These are phyloP conservation scores for Zygoascus flipseniorum DNA, from an alignment of 805 yeast genomes.

Conservation along the genomic window DNA sequence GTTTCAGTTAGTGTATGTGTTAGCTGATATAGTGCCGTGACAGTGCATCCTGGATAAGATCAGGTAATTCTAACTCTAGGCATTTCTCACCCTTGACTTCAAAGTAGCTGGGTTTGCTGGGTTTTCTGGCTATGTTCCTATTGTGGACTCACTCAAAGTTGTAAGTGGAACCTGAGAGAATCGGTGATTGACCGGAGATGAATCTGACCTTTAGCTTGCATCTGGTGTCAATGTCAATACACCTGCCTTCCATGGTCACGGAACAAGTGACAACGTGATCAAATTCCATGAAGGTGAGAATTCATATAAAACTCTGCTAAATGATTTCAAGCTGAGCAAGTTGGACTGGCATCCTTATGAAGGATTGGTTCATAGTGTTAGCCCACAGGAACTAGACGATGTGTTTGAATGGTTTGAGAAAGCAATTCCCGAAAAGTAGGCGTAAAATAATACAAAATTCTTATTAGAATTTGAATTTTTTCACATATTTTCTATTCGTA, in stretches of 20 bases:
- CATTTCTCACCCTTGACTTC: slow-evolving; percentile 22
- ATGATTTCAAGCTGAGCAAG: slow-evolving; percentile 11
- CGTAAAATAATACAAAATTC: background rate
- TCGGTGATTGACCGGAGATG: background rate
- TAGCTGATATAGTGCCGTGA: background rate
- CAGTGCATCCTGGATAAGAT: background rate
- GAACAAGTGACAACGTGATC: slow-evolving; percentile 66
- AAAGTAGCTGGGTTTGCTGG: slow-evolving; percentile 74
- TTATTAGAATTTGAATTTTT: background rate
- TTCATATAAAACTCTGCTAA: slow-evolving; percentile 38
- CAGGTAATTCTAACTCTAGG: slow-evolving; percentile 2
- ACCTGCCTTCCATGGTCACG: slow-evolving; percentile 86
- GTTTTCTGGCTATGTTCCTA: slow-evolving; percentile 64
- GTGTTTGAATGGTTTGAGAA: slow-evolving; percentile 39
- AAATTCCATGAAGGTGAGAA: slow-evolving; percentile 32
- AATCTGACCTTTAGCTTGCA: slow-evolving; percentile 4
- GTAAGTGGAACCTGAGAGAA: slow-evolving; percentile 8
- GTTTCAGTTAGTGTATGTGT: slow-evolving; percentile 38
- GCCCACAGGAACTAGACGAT: slow-evolving; percentile 57
- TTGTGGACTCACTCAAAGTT: slow-evolving; percentile 14
- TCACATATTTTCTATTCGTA: no score
- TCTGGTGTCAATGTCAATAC: slow-evolving; percentile 45
- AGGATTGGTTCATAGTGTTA: slow-evolving; percentile 62
- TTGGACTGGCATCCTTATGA: slow-evolving; percentile 45
- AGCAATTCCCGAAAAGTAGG: slow-evolving; percentile 18